Evolutionary conservation across 169 alveolate species (phyloP).

Genomic region (Cryptosporidium baileyi): DNA sequence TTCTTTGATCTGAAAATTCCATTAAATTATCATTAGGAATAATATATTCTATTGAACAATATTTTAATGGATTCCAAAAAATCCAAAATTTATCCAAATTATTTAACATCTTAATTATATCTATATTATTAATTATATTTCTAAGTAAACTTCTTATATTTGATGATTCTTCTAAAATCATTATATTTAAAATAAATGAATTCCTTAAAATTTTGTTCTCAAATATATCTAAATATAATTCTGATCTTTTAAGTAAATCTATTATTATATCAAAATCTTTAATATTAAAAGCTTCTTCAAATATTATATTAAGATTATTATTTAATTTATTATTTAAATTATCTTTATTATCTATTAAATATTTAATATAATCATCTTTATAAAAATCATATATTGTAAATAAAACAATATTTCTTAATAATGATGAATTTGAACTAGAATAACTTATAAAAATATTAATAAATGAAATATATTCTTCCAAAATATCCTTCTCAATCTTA

Average conservation of each 20-base stretch:
- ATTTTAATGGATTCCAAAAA: slow-evolving; percentile 41
- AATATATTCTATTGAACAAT: slow-evolving; percentile 25
- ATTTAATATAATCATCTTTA: background rate
- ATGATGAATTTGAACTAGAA: slow-evolving; percentile 38
- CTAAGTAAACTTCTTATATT: background rate
- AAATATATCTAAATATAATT: background rate
- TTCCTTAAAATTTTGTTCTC: background rate
- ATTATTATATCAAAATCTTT: background rate
- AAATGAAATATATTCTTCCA: background rate
- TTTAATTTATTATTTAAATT: background rate
- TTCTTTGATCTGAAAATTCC: slow-evolving; percentile 15
- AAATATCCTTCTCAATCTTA: background rate
- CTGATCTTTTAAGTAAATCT: slow-evolving; percentile 5
- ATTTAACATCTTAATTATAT: slow-evolving; percentile 2
- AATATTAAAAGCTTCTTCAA: background rate
- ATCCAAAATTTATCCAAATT: slow-evolving; percentile 2
- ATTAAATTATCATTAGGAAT: slow-evolving; percentile 23
- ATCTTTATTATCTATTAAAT: background rate
- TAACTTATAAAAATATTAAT: slow-evolving; percentile 33
- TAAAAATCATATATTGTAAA: background rate
- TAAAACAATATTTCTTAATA: slow-evolving; percentile 30
- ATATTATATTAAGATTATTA: background rate
- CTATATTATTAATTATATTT: background rate
- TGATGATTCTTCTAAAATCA: slow-evolving; percentile 8
- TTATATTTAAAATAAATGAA: background rate